Conservation (phyloP, 2,329 filamentous ascomycete genomes). For the Alternaria alternata region DNA sequence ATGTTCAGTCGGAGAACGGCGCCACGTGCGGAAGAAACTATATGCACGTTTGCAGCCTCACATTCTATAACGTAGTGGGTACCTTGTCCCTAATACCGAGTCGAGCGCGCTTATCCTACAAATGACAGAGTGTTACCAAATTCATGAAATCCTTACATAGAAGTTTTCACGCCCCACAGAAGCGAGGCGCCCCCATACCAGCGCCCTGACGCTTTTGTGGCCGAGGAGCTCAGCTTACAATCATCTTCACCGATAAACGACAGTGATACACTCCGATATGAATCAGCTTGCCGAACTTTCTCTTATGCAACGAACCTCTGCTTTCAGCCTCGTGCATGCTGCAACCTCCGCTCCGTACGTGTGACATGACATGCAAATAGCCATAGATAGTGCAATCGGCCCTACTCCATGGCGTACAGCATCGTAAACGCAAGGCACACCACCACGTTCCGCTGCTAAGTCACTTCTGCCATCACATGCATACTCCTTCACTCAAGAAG, state of each 20-base stretch:
- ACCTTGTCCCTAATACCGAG: slow-evolving; percentile 9
- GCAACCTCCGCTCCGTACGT: slow-evolving; percentile 6
- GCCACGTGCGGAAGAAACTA: slow-evolving; percentile 20
- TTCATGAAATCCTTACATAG: background rate
- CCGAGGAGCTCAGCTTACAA: slow-evolving; percentile 17
- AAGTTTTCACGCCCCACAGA: slow-evolving; percentile 6
- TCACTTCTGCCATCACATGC: background rate
- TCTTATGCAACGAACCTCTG: slow-evolving; percentile 1
- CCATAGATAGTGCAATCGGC: slow-evolving; percentile 10
- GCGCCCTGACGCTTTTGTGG: background rate
- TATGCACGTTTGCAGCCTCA: slow-evolving; percentile 7
- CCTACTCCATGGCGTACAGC: slow-evolving; percentile 20
- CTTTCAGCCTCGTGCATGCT: slow-evolving; percentile 18
- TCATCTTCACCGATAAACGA: slow-evolving; percentile 25
- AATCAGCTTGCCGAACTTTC: slow-evolving; percentile 12
- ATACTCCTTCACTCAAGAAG: background rate
- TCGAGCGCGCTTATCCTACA: slow-evolving; percentile 23
- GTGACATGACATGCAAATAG: slow-evolving; percentile 2
- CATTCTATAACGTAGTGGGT: slow-evolving; percentile 12
- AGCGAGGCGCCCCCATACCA: slow-evolving; percentile 4
- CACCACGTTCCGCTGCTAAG: slow-evolving; percentile 2
- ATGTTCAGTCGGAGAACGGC: slow-evolving; percentile 19
- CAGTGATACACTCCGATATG: slow-evolving; percentile 29
- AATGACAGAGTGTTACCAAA: slow-evolving; percentile 16
- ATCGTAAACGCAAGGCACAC: slow-evolving; percentile 20